Evolutionary conservation across 2,329 filamentous ascomycete species (phyloP).

Genomic region (Arthrobotrys entomopaga): DNA sequence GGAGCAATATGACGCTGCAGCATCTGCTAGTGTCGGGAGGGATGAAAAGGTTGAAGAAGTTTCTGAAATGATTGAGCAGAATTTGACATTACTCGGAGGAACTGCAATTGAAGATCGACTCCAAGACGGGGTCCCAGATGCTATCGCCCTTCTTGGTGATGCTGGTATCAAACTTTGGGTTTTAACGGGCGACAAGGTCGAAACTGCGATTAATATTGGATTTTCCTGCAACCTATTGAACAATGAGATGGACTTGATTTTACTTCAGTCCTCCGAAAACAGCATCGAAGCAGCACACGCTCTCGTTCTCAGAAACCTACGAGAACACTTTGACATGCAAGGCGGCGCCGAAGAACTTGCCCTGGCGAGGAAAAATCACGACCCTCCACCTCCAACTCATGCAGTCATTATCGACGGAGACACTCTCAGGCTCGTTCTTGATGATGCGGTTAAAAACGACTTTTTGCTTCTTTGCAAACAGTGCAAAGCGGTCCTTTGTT

Average conservation of each 20-base stretch:
- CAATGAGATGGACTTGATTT: constrained; percentile 96
- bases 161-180: constrained; percentile 99
- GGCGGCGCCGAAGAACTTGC: constrained; percentile 87
- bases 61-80: constrained; percentile 88
- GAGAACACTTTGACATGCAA: constrained; percentile 82
- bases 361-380: constrained; percentile 81
- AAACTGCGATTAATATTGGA: constrained; percentile 99
- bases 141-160: constrained; percentile 87
- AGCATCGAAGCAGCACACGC: constrained; percentile 55
- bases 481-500: constrained; percentile 95
- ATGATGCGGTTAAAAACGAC: constrained; percentile 84
- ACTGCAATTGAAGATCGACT: constrained; percentile 97
- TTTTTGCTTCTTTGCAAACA: constrained; percentile 96
- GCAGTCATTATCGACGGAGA: constrained; percentile 96
- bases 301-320: constrained; percentile 74
- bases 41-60: constrained; percentile 93
- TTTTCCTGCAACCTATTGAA: constrained; percentile 98
- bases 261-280: constrained; percentile 85
- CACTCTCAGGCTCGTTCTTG: constrained; percentile 85
- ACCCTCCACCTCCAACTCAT: constrained; percentile 85
- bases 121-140: constrained; percentile 95
- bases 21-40: constrained; percentile 81
- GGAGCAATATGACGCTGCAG: constrained; percentile 85
- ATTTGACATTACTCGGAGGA: constrained; percentile 86
- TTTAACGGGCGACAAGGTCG: constrained; percentile 96